Evolutionary conservation across 2,329 filamentous ascomycete genomes (phyloP).

Genomic region (Aspergillus nomiae): DNA sequence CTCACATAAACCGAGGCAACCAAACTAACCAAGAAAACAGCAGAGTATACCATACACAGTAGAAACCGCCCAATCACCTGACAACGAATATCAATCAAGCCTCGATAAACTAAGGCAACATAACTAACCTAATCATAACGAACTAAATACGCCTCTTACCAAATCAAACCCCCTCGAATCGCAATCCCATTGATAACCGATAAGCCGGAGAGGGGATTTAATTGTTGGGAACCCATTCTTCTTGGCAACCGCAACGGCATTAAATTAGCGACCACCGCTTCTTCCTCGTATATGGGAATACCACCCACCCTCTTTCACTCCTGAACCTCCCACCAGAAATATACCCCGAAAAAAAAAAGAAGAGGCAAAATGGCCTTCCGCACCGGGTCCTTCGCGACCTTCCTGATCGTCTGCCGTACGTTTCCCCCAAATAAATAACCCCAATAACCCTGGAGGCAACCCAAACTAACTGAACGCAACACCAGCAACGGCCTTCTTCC

Average conservation of each 20-base stretch:
- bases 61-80: too few species aligned
- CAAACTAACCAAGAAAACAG: too few species aligned
- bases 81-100: too few species aligned
- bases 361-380: constrained; percentile 36
- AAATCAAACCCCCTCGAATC: too few species aligned
- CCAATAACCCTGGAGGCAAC: constrained; percentile 2
- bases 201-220: not conserved
- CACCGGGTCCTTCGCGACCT: constrained; percentile 80
- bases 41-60: too few species aligned
- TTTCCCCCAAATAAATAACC: constrained; percentile 41
- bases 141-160: too few species aligned
- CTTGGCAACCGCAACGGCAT: not conserved
- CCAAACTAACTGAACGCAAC: constrained; percentile 10
- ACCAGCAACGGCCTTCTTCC: constrained; percentile 89
- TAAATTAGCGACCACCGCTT: not conserved
- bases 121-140: too few species aligned
- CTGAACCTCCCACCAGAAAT: not conserved
- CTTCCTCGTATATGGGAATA: too few species aligned
- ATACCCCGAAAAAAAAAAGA: not conserved
- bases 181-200: not conserved
- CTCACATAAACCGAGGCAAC: too few species aligned
- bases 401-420: constrained; percentile 90
- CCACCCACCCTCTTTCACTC: not conserved
- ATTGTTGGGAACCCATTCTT: not conserved
- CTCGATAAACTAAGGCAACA: too few species aligned